Evolutionary conservation across 768 basidiomycete species (phyloP).

Genomic region (Suillus bovinus): DNA sequence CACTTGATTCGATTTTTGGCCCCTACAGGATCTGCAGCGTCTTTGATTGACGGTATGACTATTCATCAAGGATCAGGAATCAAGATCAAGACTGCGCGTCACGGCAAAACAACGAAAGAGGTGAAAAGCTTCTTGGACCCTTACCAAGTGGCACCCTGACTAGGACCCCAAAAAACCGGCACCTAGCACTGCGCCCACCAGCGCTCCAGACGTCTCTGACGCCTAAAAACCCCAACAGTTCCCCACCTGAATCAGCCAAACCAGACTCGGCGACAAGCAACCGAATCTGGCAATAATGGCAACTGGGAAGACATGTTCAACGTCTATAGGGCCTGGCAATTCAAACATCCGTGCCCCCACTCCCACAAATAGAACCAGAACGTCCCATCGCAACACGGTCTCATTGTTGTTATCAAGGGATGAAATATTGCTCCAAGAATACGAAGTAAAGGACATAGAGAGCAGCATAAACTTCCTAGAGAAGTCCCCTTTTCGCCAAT

Average conservation of each 20-base stretch:
- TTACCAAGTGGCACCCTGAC: too few relatives aligned
- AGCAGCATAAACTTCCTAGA: background rate
- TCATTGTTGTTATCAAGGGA: background rate
- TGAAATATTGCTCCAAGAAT: background rate
- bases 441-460: background rate
- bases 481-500: background rate
- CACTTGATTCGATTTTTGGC: slow-evolving; percentile 29
- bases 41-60: slow-evolving; percentile 30
- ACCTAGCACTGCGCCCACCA: too few relatives aligned
- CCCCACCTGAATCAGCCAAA: too few relatives aligned
- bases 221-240: too few relatives aligned
- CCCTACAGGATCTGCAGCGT: slow-evolving; percentile 33
- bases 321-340: background rate
- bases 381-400: background rate
- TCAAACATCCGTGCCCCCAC: background rate
- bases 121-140: too few relatives aligned
- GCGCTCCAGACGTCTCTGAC: too few relatives aligned
- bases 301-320: background rate
- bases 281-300: background rate
- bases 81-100: slow-evolving; percentile 13
- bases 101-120: slow-evolving; percentile 19
- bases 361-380: background rate
- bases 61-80: slow-evolving; percentile 28
- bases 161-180: too few relatives aligned
- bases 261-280: too few relatives aligned